phyloP scores from a whole-genome alignment of 495 filamentous ascomycete species.

The Penicillium flavigenum region DNA sequence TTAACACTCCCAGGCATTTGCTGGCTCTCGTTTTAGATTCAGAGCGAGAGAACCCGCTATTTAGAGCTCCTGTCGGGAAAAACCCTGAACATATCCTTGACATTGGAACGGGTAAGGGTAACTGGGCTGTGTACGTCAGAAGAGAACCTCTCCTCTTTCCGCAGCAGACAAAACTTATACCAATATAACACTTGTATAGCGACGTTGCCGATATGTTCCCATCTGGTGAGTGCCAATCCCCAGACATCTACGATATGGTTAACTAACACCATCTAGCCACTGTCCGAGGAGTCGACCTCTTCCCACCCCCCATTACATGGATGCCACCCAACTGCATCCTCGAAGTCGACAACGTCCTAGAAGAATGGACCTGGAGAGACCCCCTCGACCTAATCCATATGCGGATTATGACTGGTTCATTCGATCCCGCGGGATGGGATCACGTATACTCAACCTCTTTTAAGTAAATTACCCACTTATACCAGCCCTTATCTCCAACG shows the following conservation, averaged over 20 bases:
- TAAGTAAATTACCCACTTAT: slow-evolving; percentile 9
- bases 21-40: neutral
- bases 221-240: slow-evolving; percentile 1
- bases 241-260: neutral
- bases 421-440: slow-evolving; percentile 26
- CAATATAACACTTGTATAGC: neutral
- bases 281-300: slow-evolving; percentile 26
- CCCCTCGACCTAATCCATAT: slow-evolving; percentile 33
- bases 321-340: slow-evolving; percentile 36
- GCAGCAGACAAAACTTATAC: neutral
- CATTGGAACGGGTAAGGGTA: slow-evolving; percentile 14
- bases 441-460: slow-evolving; percentile 29
- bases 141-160: neutral
- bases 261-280: slow-evolving; percentile 12
- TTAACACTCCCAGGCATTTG: neutral
- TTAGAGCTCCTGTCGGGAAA: neutral
- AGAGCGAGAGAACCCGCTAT: slow-evolving; percentile 1
- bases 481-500: neutral
- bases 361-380: slow-evolving; percentile 30
- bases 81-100: slow-evolving; percentile 10
- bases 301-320: slow-evolving; percentile 24
- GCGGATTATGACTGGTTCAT: slow-evolving; percentile 21
- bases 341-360: slow-evolving; percentile 32
- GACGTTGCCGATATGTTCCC: slow-evolving; percentile 18
- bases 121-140: slow-evolving; percentile 21